These are phyloP conservation scores for Mycosphaerella sp. DNA, from an alignment of 2,329 filamentous ascomycete species.

Conservation along the genomic window DNA sequence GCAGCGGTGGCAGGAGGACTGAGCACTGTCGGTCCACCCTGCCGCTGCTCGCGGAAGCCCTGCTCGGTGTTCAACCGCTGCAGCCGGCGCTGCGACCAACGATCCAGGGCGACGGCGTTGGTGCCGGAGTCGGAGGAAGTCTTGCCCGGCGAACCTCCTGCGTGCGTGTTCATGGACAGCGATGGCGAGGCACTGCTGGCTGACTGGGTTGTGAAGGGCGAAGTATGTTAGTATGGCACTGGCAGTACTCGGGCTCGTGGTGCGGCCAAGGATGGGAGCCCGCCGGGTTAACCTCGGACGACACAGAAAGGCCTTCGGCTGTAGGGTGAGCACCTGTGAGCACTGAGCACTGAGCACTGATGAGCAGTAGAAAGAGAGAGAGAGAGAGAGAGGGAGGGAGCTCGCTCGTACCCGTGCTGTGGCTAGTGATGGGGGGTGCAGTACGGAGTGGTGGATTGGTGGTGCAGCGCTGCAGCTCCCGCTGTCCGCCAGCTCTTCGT, in stretches of 20 bases:
- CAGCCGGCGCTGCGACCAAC: slow-evolving; percentile 35
- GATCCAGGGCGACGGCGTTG: slow-evolving; percentile 28
- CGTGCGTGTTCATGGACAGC: slow-evolving; percentile 29
- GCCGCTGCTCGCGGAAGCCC: slow-evolving; percentile 36
- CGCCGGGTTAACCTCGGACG: slow-evolving; percentile 15
- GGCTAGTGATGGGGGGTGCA: slow-evolving; percentile 4
- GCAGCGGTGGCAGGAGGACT: slow-evolving; percentile 21
- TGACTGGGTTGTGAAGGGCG: slow-evolving; percentile 3
- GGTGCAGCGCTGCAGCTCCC: too few relatives aligned
- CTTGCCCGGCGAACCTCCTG: slow-evolving; percentile 25
- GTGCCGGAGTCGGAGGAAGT: slow-evolving; percentile 33
- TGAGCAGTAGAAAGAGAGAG: background rate
- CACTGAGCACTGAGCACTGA: background rate
- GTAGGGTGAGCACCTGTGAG: background rate
- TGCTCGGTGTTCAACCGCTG: slow-evolving; percentile 37
- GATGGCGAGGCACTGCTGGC: slow-evolving; percentile 5
- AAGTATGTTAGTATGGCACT: too few relatives aligned
- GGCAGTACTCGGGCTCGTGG: slow-evolving; percentile 17
- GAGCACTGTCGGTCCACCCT: slow-evolving; percentile 26
- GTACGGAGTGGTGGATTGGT: too few relatives aligned
- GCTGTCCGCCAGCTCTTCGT: slow-evolving; percentile 18
- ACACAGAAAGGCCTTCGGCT: too few relatives aligned
- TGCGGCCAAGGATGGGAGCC: slow-evolving; percentile 22
- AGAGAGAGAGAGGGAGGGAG: too few relatives aligned
- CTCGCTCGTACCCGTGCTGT: background rate